phyloP scores from a whole-genome alignment of 768 basidiomycete genomes.

The Hypsizygus marmoreus region DNA sequence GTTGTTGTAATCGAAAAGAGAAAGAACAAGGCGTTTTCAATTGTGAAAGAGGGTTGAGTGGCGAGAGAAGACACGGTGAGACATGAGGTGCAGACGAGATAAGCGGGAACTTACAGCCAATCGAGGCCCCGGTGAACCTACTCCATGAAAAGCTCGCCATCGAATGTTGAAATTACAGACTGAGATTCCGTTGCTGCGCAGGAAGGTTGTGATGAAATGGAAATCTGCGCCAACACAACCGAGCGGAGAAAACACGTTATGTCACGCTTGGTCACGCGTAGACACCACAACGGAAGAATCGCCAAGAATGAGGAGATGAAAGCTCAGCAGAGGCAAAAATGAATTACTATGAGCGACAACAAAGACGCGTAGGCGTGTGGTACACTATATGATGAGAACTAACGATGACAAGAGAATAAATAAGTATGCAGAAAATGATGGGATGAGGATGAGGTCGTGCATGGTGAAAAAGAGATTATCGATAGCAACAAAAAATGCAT shows the following conservation, averaged over 20 bases:
- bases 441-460: conserved; percentile 2
- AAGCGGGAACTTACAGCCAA: conserved; percentile 44
- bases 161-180: conserved; percentile 8
- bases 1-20: conserved; percentile 2
- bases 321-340: not conserved
- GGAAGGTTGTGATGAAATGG: not conserved
- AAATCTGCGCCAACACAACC: not conserved
- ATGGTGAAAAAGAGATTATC: not conserved
- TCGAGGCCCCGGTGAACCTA: conserved; percentile 47
- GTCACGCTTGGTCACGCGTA: conserved; percentile 14
- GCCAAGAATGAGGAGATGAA: not conserved
- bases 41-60: conserved; percentile 9
- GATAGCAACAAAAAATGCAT: conserved; percentile 8
- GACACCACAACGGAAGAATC: not conserved
- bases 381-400: not conserved
- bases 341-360: not conserved
- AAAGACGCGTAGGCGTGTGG: not conserved
- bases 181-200: conserved; percentile 1
- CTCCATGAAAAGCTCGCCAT: conserved; percentile 63
- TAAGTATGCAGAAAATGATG: conserved; percentile 6
- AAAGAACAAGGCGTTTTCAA: conserved; percentile 5
- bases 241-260: conserved; percentile 10
- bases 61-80: conserved; percentile 1
- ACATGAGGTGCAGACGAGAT: conserved; percentile 3
- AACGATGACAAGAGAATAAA: not conserved